Evolutionary conservation across 2,329 filamentous ascomycete genomes (phyloP).

Genomic region (Penicillium sp.): DNA sequence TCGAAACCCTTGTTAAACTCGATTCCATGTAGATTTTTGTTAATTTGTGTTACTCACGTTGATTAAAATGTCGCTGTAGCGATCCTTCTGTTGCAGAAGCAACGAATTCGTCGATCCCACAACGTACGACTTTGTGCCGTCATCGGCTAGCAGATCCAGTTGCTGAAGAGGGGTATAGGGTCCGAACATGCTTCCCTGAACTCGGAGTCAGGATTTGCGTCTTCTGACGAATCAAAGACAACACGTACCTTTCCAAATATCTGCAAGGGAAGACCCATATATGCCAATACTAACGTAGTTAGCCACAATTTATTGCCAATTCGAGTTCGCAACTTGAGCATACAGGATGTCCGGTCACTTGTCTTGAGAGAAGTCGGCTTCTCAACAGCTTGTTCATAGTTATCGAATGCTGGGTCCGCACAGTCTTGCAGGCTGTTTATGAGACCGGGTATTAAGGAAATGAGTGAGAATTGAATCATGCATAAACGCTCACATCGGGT

Average conservation of each 20-base stretch:
- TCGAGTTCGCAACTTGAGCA: slow-evolving; percentile 13
- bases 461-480: slow-evolving; percentile 96
- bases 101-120: slow-evolving; percentile 96
- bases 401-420: slow-evolving; percentile 86
- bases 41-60: slow-evolving; percentile 50
- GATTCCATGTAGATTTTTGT: not conserved
- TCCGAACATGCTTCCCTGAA: slow-evolving; percentile 84
- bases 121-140: slow-evolving; percentile 93
- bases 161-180: slow-evolving; percentile 96
- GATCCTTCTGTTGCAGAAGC: slow-evolving; percentile 85
- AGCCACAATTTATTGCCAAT: slow-evolving; percentile 16
- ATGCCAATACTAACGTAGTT: slow-evolving; percentile 61
- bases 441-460: slow-evolving; percentile 90
- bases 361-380: slow-evolving; percentile 82
- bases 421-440: slow-evolving; percentile 90
- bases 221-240: not conserved
- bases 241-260: slow-evolving; percentile 76
- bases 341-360: slow-evolving; percentile 78
- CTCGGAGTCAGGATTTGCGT: slow-evolving; percentile 53
- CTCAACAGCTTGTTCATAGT: slow-evolving; percentile 67
- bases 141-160: slow-evolving; percentile 86
- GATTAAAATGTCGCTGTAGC: slow-evolving; percentile 92
- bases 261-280: slow-evolving; percentile 91
- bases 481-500: slow-evolving; percentile 92
- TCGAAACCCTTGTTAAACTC: not conserved